Percentiles rank a stretch among this genome's conserved stretches.
These are phyloP conservation scores for Vigna radiata DNA, from an alignment of 306 rosid genomes.

Conservation along the genomic window DNA sequence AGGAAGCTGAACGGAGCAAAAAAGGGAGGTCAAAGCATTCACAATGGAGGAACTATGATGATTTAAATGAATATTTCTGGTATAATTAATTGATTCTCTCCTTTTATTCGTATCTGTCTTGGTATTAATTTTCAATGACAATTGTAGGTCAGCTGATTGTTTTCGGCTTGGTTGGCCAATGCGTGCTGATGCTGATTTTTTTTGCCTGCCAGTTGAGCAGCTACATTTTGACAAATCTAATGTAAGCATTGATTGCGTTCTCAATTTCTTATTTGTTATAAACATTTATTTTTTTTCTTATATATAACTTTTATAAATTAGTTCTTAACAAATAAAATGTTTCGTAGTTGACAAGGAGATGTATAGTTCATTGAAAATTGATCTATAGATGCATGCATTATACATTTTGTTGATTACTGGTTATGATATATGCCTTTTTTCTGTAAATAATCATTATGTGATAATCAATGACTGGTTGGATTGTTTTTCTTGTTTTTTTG, in stretches of 20 bases:
- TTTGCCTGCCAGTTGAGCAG: conserved; percentile 56
- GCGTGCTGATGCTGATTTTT: conserved; percentile 98
- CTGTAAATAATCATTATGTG: not conserved
- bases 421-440: conserved; percentile 16
- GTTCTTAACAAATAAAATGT: conserved; percentile 15
- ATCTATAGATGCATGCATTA: conserved; percentile 5
- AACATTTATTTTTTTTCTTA: conserved; percentile 1
- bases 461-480: not conserved
- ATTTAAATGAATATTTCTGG: conserved; percentile 97
- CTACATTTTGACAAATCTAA: conserved; percentile 56
- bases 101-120: conserved; percentile 16
- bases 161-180: conserved; percentile 98
- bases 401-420: conserved; percentile 5
- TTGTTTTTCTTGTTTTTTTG: not conserved
- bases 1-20: conserved; percentile 89
- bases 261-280: conserved; percentile 7
- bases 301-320: not conserved
- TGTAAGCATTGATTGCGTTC: conserved; percentile 53
- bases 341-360: conserved; percentile 1
- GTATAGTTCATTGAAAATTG: conserved; percentile 21
- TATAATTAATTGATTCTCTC: conserved; percentile 42
- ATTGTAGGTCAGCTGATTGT: conserved; percentile 91
- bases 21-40: conserved; percentile 95
- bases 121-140: conserved; percentile 38
- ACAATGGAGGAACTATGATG: conserved; percentile 99